Conservation (phyloP, 2,329 filamentous ascomycete species). For the Penicillium sp. region DNA sequence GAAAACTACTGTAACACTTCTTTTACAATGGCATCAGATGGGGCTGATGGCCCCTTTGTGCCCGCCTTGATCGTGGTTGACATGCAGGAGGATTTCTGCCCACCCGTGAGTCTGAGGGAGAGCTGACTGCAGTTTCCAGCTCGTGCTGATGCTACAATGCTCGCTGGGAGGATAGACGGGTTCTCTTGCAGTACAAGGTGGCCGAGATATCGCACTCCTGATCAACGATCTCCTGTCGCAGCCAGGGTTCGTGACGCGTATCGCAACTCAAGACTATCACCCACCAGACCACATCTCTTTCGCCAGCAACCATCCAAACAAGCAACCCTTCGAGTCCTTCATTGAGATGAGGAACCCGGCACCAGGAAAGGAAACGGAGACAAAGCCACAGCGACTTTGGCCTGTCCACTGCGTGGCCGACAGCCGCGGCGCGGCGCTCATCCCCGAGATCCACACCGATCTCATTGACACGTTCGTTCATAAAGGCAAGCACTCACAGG, state of each 20-base stretch:
- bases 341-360: slow-evolving; percentile 53
- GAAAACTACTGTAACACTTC: too few species aligned
- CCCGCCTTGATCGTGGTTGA: slow-evolving; percentile 73
- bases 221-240: slow-evolving; percentile 71
- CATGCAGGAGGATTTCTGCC: slow-evolving; percentile 92
- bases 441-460: slow-evolving; percentile 61
- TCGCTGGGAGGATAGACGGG: slow-evolving; percentile 56
- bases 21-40: slow-evolving; percentile 1
- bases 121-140: slow-evolving; percentile 2
- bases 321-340: slow-evolving; percentile 62
- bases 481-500: slow-evolving; percentile 67
- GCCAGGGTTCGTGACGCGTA: slow-evolving; percentile 62
- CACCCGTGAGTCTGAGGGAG: slow-evolving; percentile 58
- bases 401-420: slow-evolving; percentile 80
- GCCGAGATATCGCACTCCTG: slow-evolving; percentile 61
- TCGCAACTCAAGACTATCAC: slow-evolving; percentile 93
- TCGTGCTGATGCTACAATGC: slow-evolving; percentile 7
- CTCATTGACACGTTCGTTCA: slow-evolving; percentile 63
- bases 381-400: slow-evolving; percentile 70
- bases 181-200: slow-evolving; percentile 72
- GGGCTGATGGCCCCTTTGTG: slow-evolving; percentile 9
- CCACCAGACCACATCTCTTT: slow-evolving; percentile 82
- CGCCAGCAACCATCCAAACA: slow-evolving; percentile 68
- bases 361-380: slow-evolving; percentile 52
- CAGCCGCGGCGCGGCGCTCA: slow-evolving; percentile 65